These are phyloP conservation scores for Elongisporangium prolatum DNA, from an alignment of 352 stramenopile species.

Conservation along the genomic window DNA sequence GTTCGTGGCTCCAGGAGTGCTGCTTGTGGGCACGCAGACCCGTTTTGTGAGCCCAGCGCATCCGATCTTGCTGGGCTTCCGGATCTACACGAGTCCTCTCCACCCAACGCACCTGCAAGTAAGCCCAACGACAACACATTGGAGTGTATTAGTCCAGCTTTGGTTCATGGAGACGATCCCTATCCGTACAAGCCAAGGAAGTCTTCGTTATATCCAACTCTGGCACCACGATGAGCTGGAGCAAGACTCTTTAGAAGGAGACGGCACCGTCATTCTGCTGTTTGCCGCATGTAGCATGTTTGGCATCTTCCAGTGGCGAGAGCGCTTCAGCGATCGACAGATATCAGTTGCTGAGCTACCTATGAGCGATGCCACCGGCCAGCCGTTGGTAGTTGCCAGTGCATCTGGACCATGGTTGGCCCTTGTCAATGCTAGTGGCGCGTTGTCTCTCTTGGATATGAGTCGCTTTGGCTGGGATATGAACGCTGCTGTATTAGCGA, in stretches of 20 bases:
- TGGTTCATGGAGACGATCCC: slow-evolving; percentile 34
- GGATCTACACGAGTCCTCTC: slow-evolving; percentile 25
- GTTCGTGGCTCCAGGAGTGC: slow-evolving; percentile 33
- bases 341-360: slow-evolving; percentile 30
- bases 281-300: slow-evolving; percentile 19
- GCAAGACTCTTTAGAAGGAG: slow-evolving; percentile 6
- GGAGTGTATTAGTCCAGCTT: slow-evolving; percentile 31
- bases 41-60: slow-evolving; percentile 6
- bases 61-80: slow-evolving; percentile 43
- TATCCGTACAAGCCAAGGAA: neutral
- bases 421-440: slow-evolving; percentile 18
- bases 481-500: neutral
- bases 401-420: slow-evolving; percentile 26
- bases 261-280: slow-evolving; percentile 30
- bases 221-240: slow-evolving; percentile 15
- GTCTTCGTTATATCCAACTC: slow-evolving; percentile 8
- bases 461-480: slow-evolving; percentile 15
- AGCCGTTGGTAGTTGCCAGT: slow-evolving; percentile 14
- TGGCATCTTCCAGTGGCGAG: slow-evolving; percentile 46
- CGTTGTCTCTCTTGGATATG: slow-evolving; percentile 32
- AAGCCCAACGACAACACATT: neutral
- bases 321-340: slow-evolving; percentile 49
- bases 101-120: slow-evolving; percentile 1
- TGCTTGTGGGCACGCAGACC: slow-evolving; percentile 30
- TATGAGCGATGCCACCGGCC: neutral